These are phyloP conservation scores for Leccinum disarticulatum DNA, from an alignment of 768 basidiomycete genomes.

Conservation along the genomic window DNA sequence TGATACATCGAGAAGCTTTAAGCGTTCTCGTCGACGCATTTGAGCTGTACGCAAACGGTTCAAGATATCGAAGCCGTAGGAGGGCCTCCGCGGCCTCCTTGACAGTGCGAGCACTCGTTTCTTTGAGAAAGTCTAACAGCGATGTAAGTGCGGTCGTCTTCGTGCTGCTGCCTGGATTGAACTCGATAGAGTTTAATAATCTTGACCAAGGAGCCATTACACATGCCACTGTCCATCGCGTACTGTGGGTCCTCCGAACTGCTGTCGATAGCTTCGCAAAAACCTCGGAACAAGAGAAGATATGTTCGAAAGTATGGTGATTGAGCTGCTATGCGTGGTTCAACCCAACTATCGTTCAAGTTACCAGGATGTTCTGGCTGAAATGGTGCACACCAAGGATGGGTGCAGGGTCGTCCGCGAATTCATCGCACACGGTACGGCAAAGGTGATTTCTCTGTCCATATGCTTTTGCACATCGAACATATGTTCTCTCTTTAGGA, in stretches of 20 bases:
- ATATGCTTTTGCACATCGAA: background rate
- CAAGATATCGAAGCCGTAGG: too few species aligned
- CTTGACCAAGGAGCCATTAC: constrained; percentile 87
- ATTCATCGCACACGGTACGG: constrained; percentile 77
- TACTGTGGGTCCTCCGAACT: too few species aligned
- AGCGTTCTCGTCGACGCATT: constrained; percentile 84
- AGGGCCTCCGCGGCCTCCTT: constrained; percentile 49
- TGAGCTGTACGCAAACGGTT: constrained; percentile 72
- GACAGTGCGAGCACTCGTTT: constrained; percentile 63
- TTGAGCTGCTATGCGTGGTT: background rate
- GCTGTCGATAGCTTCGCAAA: constrained; percentile 60
- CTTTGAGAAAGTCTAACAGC: constrained; percentile 71
- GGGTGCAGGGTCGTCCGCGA: constrained; percentile 87
- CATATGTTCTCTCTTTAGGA: constrained; percentile 46
- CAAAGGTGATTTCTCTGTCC: constrained; percentile 56
- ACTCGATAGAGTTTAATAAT: constrained; percentile 72
- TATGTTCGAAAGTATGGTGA: constrained; percentile 68
- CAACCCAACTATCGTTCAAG: constrained; percentile 35
- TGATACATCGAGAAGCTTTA: constrained; percentile 84
- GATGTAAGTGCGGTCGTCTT: constrained; percentile 52
- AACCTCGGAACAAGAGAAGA: constrained; percentile 67
- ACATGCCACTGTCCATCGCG: too few species aligned
- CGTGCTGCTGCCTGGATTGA: background rate
- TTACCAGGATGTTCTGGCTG: constrained; percentile 81
- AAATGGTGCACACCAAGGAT: constrained; percentile 93